Evolutionary conservation across 2,329 filamentous ascomycete genomes (phyloP).

Genomic region (Colletotrichum sp.): DNA sequence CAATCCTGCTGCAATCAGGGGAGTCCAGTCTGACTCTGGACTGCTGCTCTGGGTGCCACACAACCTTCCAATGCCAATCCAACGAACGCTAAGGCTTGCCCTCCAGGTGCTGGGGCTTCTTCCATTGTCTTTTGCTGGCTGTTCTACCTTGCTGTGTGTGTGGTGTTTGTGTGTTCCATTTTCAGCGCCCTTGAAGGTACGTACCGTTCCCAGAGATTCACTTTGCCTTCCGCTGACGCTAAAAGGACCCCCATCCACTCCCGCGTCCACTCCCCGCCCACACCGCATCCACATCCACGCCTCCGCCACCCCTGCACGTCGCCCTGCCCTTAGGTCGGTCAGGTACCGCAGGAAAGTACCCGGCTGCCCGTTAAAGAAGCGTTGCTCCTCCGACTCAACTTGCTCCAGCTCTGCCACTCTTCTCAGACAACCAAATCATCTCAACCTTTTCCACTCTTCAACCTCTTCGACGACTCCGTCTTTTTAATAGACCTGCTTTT

Average conservation of each 20-base stretch:
- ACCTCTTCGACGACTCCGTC: neutral
- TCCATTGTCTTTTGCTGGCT: neutral
- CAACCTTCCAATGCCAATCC: neutral
- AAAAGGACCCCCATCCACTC: neutral
- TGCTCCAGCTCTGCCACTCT: neutral
- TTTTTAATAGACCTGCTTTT: neutral
- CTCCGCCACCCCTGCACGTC: constrained; percentile 8
- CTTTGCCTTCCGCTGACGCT: neutral
- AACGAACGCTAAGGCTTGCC: neutral
- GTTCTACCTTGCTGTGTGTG: neutral
- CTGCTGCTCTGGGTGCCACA: neutral
- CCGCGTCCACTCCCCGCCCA: neutral
- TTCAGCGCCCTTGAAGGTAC: neutral
- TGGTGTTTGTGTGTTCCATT: neutral
- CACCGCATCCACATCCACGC: constrained; percentile 2
- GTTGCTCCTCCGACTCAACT: constrained; percentile 14
- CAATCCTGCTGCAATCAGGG: constrained; percentile 14
- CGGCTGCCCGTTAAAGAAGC: constrained; percentile 17
- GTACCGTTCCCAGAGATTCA: neutral
- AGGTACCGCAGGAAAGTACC: constrained; percentile 12
- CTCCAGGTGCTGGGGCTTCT: neutral
- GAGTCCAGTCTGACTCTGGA: neutral
- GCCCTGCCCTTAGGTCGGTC: neutral
- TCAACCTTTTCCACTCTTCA: neutral
- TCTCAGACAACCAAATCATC: neutral